Conservation (phyloP, 768 basidiomycete species). For the Coprinopsis strossmayeri region DNA sequence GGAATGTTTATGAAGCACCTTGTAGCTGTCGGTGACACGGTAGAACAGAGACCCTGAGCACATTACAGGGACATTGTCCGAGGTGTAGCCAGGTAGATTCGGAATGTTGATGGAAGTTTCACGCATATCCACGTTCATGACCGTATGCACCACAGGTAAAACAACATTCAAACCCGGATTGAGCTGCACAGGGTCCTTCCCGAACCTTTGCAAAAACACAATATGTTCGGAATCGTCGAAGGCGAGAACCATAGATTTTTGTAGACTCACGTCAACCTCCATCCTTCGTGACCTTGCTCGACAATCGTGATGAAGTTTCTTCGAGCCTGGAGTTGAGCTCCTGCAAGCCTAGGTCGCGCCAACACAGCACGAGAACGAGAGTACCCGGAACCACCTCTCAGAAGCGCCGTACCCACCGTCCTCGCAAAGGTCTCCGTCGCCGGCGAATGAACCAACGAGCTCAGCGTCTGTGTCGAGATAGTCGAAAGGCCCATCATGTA, state of each 20-base stretch:
- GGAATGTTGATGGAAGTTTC: constrained; percentile 42
- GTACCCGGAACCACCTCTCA: neutral
- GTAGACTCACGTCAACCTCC: constrained; percentile 36
- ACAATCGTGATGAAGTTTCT: constrained; percentile 42
- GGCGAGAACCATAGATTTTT: too few species aligned
- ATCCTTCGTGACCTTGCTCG: constrained; percentile 46
- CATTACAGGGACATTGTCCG: constrained; percentile 38
- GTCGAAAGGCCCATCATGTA: constrained; percentile 4
- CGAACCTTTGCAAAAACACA: too few species aligned
- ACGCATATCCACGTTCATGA: constrained; percentile 39
- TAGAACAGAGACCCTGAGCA: constrained; percentile 52
- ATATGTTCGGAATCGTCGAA: too few species aligned
- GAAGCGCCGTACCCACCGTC: neutral
- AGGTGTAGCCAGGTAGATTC: constrained; percentile 29
- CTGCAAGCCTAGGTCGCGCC: neutral
- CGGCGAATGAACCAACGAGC: neutral
- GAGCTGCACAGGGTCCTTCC: constrained; percentile 37
- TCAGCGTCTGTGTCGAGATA: neutral
- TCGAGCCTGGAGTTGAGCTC: neutral
- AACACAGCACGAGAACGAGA: neutral
- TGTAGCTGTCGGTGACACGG: constrained; percentile 44
- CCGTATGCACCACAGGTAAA: constrained; percentile 39
- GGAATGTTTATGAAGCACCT: constrained; percentile 19
- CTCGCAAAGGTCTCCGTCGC: neutral
- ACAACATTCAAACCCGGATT: constrained; percentile 38